These are phyloP conservation scores for Penicillium janthinellum DNA, from an alignment of 2,329 filamentous ascomycete genomes.

Conservation along the genomic window DNA sequence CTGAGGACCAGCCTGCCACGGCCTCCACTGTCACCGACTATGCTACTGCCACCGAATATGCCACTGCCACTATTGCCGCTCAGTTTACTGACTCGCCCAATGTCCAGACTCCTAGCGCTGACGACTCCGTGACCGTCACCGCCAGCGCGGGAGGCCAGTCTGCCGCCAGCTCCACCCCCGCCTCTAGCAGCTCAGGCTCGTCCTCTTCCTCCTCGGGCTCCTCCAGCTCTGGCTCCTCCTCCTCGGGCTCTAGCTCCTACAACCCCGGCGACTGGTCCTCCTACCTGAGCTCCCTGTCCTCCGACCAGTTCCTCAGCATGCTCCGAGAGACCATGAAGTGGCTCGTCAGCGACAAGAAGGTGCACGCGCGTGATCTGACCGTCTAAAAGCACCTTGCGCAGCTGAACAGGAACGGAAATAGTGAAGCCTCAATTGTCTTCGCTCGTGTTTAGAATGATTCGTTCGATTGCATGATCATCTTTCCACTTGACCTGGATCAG, in stretches of 20 bases:
- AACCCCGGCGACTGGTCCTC: slow-evolving; percentile 24
- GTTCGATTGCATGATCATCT: background rate
- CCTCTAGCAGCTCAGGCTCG: slow-evolving; percentile 10
- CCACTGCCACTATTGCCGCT: slow-evolving; percentile 18
- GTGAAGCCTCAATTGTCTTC: background rate
- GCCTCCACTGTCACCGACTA: slow-evolving; percentile 16
- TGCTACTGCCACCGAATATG: slow-evolving; percentile 16
- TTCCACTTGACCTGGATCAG: slow-evolving; percentile 10
- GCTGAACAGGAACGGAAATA: background rate
- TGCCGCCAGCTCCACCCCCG: slow-evolving; percentile 23
- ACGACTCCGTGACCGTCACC: slow-evolving; percentile 27
- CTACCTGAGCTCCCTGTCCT: slow-evolving; percentile 36
- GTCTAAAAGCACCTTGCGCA: slow-evolving; percentile 17
- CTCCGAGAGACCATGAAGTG: slow-evolving; percentile 35
- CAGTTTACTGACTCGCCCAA: slow-evolving; percentile 26
- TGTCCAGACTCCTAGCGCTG: slow-evolving; percentile 26
- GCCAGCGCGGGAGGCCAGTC: slow-evolving; percentile 23
- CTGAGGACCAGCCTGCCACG: slow-evolving; percentile 2
- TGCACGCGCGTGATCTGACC: slow-evolving; percentile 33
- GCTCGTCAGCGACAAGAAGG: slow-evolving; percentile 35
- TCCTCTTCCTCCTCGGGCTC: slow-evolving; percentile 9
- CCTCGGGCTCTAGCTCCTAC: slow-evolving; percentile 15
- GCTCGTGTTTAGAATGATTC: background rate
- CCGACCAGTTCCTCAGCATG: slow-evolving; percentile 33
- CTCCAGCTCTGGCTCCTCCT: slow-evolving; percentile 4